Evolutionary conservation across 164 flowering plant genomes (phyloP), one percentile per base, ranked within the genome.

Genomic region (Tinospora cordifolia): DNA sequence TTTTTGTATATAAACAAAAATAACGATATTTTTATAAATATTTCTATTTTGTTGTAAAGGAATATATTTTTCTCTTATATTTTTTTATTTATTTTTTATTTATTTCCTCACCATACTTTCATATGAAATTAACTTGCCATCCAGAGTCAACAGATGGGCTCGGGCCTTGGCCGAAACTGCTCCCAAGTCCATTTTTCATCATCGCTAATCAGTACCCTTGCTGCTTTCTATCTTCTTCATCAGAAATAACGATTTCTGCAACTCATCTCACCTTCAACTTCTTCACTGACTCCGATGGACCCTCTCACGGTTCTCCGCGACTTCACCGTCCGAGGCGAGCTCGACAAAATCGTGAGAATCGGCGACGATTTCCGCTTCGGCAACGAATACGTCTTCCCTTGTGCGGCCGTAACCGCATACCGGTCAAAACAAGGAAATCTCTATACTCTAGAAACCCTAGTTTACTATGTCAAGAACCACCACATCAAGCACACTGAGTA

Each of bases 301-400:
- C 99, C 99, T 2, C 87, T 95, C 65, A 84, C 98, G 2, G 94
- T 81, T 36, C 91, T 95, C 69, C 84, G 97, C 19, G 98, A 95
- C 70, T 89, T 82, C 88, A 87, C 99, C 21, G 81, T 83, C 64
- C 84, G 90, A 2, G 88, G 87, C 65, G 91, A 89, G 49, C 84
- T 94, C 24, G 86, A 86, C 73, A 83, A 85, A 70, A 87, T 92
- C 76, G 78, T 80, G 74, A 84, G 86, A 57, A 74, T 79, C 72
- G 79, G 80, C 75, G 87, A 87, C 75, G 91, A 88, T 62, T 88
- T 83, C 80, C 92, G 88, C 2, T 92, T 95, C 83, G 89, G 85
- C 67, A 59, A 79, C 47, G 89, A 86, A 51, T 92, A 86, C 84
- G 3, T 82, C 67, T 95, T 95, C 83, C 94, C 97, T 0, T 81